Percentiles rank a stretch among this genome's conserved stretches.
Evolutionary conservation across 306 rosid genomes (phyloP).

Genomic region (Pueraria montana): DNA sequence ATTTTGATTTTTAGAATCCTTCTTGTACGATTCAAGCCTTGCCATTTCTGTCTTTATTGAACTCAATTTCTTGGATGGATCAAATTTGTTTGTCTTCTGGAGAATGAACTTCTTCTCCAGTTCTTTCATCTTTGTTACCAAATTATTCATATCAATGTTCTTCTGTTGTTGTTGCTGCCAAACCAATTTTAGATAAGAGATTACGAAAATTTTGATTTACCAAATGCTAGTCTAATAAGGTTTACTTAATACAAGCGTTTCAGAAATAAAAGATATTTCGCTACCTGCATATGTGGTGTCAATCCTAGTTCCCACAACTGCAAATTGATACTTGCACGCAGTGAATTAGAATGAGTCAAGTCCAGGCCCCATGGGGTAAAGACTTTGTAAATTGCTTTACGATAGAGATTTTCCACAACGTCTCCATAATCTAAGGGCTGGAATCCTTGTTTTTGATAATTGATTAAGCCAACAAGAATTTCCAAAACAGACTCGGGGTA

Average conservation of each 20-base stretch:
- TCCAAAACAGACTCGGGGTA: constrained; percentile 52
- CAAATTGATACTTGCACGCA: constrained; percentile 49
- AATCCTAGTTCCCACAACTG: constrained; percentile 59
- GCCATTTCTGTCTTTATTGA: constrained; percentile 58
- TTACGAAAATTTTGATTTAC: too few relatives aligned
- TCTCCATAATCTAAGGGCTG: constrained; percentile 45
- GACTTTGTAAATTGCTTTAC: constrained; percentile 42
- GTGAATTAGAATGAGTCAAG: background rate
- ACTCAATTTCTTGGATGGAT: too few relatives aligned
- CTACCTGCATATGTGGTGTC: constrained; percentile 49
- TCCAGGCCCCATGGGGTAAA: background rate
- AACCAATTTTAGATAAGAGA: too few relatives aligned
- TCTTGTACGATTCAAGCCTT: constrained; percentile 76
- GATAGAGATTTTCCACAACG: too few relatives aligned
- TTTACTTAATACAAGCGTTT: background rate
- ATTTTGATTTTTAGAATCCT: background rate
- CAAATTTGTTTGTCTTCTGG: constrained; percentile 5
- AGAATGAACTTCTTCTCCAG: constrained; percentile 19
- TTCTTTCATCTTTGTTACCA: background rate
- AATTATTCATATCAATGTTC: too few relatives aligned
- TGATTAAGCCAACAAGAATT: constrained; percentile 29
- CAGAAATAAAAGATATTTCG: too few relatives aligned
- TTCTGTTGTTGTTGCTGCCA: constrained; percentile 31
- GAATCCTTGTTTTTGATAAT: constrained; percentile 28
- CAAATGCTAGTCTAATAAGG: too few relatives aligned